These are phyloP conservation scores for Anisogramma anomala DNA, from an alignment of 2,329 filamentous ascomycete species.

Conservation along the genomic window DNA sequence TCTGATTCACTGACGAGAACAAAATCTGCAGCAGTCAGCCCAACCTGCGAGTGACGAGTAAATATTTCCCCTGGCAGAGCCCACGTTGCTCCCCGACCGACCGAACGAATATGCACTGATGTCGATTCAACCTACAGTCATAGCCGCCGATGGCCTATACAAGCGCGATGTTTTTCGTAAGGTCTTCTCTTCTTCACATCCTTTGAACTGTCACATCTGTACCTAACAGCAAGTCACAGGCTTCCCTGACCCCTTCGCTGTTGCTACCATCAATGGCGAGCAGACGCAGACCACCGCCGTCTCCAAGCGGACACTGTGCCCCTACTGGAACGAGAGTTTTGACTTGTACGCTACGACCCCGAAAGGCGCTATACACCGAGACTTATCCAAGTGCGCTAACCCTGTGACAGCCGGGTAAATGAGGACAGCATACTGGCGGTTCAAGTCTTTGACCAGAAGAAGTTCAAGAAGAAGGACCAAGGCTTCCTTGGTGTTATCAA, in stretches of 20 bases:
- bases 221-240: slow-evolving; percentile 42
- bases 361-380: not conserved
- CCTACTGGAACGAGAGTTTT: slow-evolving; percentile 99
- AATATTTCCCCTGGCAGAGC: slow-evolving; percentile 23
- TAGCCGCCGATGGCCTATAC: slow-evolving; percentile 95
- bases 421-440: slow-evolving; percentile 96
- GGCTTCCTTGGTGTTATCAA: slow-evolving; percentile 97
- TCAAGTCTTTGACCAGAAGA: slow-evolving; percentile 99
- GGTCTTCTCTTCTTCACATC: slow-evolving; percentile 28
- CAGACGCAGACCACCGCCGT: slow-evolving; percentile 97
- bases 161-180: slow-evolving; percentile 98
- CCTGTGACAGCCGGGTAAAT: slow-evolving; percentile 58
- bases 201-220: slow-evolving; percentile 2
- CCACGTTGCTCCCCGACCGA: slow-evolving; percentile 8
- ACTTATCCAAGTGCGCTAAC: slow-evolving; percentile 7
- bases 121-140: slow-evolving; percentile 49
- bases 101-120: slow-evolving; percentile 25
- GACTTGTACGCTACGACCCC: slow-evolving; percentile 63
- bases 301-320: slow-evolving; percentile 93
- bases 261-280: slow-evolving; percentile 93
- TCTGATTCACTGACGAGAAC: slow-evolving; percentile 5
- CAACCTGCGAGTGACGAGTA: slow-evolving; percentile 91
- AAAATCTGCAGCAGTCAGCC: slow-evolving; percentile 46
- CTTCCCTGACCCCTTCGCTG: slow-evolving; percentile 94
- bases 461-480: slow-evolving; percentile 99